phyloP scores from a whole-genome alignment of 2,329 filamentous ascomycete genomes.

The Trichophyton schoenleinii region DNA sequence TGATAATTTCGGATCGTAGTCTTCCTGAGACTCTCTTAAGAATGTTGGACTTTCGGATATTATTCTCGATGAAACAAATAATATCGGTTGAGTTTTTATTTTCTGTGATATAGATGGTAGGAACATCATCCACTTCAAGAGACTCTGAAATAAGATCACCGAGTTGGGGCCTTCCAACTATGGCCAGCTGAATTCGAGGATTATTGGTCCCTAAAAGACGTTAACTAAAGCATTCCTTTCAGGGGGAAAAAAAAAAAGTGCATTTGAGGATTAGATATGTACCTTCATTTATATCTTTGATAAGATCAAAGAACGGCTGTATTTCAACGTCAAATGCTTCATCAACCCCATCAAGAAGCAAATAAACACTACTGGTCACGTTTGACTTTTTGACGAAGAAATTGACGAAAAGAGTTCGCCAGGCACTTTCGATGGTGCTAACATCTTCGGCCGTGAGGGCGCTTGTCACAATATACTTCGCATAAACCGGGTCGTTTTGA shows the following conservation, averaged over 20 bases:
- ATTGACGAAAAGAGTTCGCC: slow-evolving; percentile 31
- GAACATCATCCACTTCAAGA: slow-evolving; percentile 17
- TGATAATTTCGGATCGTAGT: slow-evolving; percentile 24
- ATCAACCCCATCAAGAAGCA: slow-evolving; percentile 39
- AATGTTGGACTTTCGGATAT: slow-evolving; percentile 29
- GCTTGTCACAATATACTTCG: slow-evolving; percentile 29
- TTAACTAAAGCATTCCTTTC: background rate
- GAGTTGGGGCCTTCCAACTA: slow-evolving; percentile 35
- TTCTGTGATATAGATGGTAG: slow-evolving; percentile 33
- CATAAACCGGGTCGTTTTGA: slow-evolving; percentile 36
- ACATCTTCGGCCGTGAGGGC: slow-evolving; percentile 30
- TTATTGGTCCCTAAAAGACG: background rate
- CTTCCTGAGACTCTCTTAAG: slow-evolving; percentile 25
- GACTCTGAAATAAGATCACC: slow-evolving; percentile 24
- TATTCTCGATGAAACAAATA: slow-evolving; percentile 31
- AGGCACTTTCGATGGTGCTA: slow-evolving; percentile 35
- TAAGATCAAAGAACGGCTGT: slow-evolving; percentile 26
- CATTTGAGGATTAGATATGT: background rate
- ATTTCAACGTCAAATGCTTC: slow-evolving; percentile 33
- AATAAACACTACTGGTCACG: slow-evolving; percentile 26
- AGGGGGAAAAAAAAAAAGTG: no score
- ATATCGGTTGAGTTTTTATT: slow-evolving; percentile 36
- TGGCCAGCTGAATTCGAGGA: slow-evolving; percentile 26
- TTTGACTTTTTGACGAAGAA: slow-evolving; percentile 26
- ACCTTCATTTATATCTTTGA: slow-evolving; percentile 19